Evolutionary conservation across 257 asterid species (phyloP).

Genomic region (Craterostigma plantagineum): DNA sequence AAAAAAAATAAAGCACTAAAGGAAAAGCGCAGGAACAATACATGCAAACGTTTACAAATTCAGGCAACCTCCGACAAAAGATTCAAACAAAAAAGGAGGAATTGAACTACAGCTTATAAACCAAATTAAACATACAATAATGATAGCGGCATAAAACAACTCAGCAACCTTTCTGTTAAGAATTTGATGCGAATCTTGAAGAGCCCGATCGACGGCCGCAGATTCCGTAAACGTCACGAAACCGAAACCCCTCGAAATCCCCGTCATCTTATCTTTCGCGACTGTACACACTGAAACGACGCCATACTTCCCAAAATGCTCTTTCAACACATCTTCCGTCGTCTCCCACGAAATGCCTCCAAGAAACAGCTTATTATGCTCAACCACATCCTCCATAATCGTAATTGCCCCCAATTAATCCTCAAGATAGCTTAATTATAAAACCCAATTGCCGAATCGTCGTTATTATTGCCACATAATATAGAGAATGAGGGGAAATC

Average conservation of each 20-base stretch:
- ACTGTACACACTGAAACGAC: slow-evolving; percentile 36
- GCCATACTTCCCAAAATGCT: slow-evolving; percentile 59
- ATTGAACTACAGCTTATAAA: slow-evolving; percentile 8
- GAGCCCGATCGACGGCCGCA: slow-evolving; percentile 51
- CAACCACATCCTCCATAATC: slow-evolving; percentile 46
- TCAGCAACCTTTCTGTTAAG: slow-evolving; percentile 49
- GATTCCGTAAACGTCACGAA: slow-evolving; percentile 65
- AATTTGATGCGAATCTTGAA: slow-evolving; percentile 54
- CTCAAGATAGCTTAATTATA: too few species aligned
- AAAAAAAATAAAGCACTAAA: background rate
- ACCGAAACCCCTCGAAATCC: slow-evolving; percentile 72
- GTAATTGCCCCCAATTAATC: background rate
- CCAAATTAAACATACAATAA: background rate
- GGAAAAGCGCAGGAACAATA: background rate
- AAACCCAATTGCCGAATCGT: slow-evolving; percentile 8
- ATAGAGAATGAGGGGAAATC: background rate
- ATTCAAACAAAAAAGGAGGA: background rate
- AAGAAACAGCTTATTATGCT: slow-evolving; percentile 60
- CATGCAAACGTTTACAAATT: too few species aligned
- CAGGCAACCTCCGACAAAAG: too few species aligned
- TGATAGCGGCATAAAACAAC: background rate
- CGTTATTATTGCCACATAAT: background rate
- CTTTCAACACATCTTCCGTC: slow-evolving; percentile 42
- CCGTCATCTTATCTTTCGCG: slow-evolving; percentile 44
- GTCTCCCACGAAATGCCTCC: slow-evolving; percentile 89